A percentile compares a stretch with the other conserved stretches of the same genome.
Evolutionary conservation across 208 protist genomes (phyloP).

Genomic region (Kentomonas sorsogonicus): DNA sequence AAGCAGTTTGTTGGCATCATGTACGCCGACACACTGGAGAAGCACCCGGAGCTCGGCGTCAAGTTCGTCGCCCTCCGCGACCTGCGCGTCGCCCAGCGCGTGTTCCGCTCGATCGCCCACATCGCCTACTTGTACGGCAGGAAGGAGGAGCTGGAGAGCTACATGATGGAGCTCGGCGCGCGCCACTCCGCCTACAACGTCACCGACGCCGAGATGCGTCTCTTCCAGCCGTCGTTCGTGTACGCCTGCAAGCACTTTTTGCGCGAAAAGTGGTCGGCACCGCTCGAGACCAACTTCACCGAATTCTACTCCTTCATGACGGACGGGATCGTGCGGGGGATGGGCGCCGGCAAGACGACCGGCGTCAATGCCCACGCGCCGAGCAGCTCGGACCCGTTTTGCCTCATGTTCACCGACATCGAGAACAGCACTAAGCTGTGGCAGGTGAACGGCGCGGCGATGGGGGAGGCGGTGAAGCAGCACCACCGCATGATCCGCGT

Average conservation of each 20-base stretch:
- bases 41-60: slow-evolving; percentile 37
- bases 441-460: slow-evolving; percentile 41
- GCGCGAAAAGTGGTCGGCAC: slow-evolving; percentile 49
- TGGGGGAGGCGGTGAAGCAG: slow-evolving; percentile 49
- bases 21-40: slow-evolving; percentile 53
- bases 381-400: slow-evolving; percentile 22
- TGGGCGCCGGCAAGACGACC: slow-evolving; percentile 31
- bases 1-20: slow-evolving; percentile 53
- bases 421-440: slow-evolving; percentile 73
- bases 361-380: slow-evolving; percentile 19
- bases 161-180: slow-evolving; percentile 43
- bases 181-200: slow-evolving; percentile 52
- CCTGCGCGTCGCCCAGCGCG: slow-evolving; percentile 24
- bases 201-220: slow-evolving; percentile 26
- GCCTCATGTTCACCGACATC: slow-evolving; percentile 75
- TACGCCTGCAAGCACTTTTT: slow-evolving; percentile 56
- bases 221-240: slow-evolving; percentile 53
- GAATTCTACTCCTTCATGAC: slow-evolving; percentile 39
- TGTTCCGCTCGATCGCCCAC: slow-evolving; percentile 45
- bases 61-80: slow-evolving; percentile 46
- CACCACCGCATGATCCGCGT: slow-evolving; percentile 62
- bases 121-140: slow-evolving; percentile 34
- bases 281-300: slow-evolving; percentile 43
- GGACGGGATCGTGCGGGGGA: slow-evolving; percentile 36
- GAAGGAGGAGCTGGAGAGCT: slow-evolving; percentile 26